Conservation (phyloP, 805 yeast species). For the Pichia thaimueangensis region DNA sequence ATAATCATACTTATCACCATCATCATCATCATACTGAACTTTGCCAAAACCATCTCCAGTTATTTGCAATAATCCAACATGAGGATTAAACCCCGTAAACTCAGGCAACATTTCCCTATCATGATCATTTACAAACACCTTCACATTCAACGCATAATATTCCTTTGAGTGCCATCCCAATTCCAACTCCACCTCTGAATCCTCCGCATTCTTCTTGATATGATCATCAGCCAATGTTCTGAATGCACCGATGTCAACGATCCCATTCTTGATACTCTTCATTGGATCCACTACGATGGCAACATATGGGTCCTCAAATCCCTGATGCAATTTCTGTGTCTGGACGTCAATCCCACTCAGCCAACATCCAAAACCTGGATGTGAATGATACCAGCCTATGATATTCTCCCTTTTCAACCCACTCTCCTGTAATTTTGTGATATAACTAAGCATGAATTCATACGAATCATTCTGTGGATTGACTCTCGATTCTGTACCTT, state of each 20-base stretch:
- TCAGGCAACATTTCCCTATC: conserved; percentile 47
- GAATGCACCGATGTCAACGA: conserved; percentile 83
- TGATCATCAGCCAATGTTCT: conserved; percentile 47
- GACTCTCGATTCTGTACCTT: conserved; percentile 93
- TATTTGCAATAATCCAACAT: no score
- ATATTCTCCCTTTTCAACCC: conserved; percentile 55
- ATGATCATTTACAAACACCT: conserved; percentile 45
- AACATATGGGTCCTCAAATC: conserved; percentile 84
- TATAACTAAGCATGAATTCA: conserved; percentile 87
- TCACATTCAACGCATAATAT: conserved; percentile 62
- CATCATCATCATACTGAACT: not conserved
- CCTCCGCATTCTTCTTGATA: no score
- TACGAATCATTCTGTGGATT: conserved; percentile 92
- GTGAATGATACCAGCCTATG: conserved; percentile 96
- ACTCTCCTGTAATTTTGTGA: conserved; percentile 46
- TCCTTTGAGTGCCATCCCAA: conserved; percentile 65
- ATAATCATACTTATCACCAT: not conserved
- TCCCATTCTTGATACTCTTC: conserved; percentile 53
- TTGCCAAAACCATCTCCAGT: not conserved
- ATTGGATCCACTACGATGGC: conserved; percentile 87
- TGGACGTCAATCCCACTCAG: conserved; percentile 87
- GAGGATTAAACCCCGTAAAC: no score
- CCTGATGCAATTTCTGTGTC: conserved; percentile 80
- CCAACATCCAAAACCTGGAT: conserved; percentile 98
- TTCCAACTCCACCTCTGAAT: no score